Base-by-base conservation (phyloP, 2,329 filamentous ascomycete genomes). In the Lachnellula suecica region DNA sequence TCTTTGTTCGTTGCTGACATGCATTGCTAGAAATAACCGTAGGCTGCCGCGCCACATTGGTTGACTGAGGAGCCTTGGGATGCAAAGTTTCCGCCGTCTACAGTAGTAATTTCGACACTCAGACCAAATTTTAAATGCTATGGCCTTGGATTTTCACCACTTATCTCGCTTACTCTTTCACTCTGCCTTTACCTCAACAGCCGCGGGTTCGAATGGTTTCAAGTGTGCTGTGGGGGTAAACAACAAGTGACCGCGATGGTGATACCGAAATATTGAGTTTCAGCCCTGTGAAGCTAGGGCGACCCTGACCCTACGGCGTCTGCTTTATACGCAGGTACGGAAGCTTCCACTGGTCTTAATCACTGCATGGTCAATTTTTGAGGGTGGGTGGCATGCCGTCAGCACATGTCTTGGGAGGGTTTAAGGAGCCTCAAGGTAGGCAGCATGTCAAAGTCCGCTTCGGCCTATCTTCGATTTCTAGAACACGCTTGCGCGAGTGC, bases 361-460 rank as follows among this genome's bases (percentile, higher is more conserved):
- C 15, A 23, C 44, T 4, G 5, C 19, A 15, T 45, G 9, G n/a
- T 22, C 23, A 34, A 13, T 46, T 20, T n/a, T 31, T 27, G 8
- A 13, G 10, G 23, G 20, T 47, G 17, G 29, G 20, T 37, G 29
- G 22, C 15, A 23, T 31, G 17, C n/a, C 22, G 7, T 31, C 22
- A 29, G 22, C 23, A 29, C n/a, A 25, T 29, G 13, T 20, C n/a
- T 47, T 10, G 29, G 44, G 29, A 27, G 44, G 24, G 27, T 34
- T 37, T n/a, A 38, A 34, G 51, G 52, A 60, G 56, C 51, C 58
- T 56, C 56, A 59, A 59, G 51, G 52, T 46, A 58, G 50, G 37
- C 47, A 49, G 43, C 41, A 44, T 47, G 42, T 34, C 31, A 48
- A 15, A 45, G 15, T 22, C 13, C 20, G 35, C 29, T 46, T 54